Conservation (phyloP, 495 filamentous ascomycete species). For the Neurospora sp. region DNA sequence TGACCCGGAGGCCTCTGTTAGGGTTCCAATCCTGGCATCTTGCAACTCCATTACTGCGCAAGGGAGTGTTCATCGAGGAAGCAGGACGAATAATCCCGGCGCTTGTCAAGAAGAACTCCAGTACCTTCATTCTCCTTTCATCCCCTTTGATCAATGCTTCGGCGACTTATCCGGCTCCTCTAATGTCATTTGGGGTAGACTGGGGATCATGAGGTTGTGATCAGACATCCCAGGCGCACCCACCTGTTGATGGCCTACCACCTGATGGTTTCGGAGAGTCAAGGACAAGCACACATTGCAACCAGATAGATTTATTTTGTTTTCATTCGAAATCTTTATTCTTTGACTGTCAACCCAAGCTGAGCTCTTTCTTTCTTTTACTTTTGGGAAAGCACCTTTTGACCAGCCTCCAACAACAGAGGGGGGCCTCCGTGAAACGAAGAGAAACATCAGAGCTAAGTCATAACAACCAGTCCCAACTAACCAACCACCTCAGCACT, state of each 20-base stretch:
- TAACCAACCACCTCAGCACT: conserved; percentile 19
- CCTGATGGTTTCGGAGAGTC: not conserved
- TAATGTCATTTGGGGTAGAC: not conserved
- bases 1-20: not conserved
- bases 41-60: not conserved
- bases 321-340: not conserved
- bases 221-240: not conserved
- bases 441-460: not conserved
- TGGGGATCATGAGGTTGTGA: not conserved
- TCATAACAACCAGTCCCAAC: too few relatives aligned
- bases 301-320: not conserved
- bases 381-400: not conserved
- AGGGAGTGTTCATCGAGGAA: not conserved
- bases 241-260: not conserved
- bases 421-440: not conserved
- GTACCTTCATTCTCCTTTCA: not conserved
- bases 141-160: not conserved
- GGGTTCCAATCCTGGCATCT: not conserved
- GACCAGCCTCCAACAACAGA: not conserved
- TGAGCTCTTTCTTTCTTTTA: not conserved
- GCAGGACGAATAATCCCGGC: not conserved
- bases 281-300: not conserved
- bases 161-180: not conserved
- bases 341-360: not conserved
- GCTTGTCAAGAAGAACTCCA: not conserved